A percentile compares a stretch with the other conserved stretches of the same genome.
phyloP scores from a whole-genome alignment of 1,139 yeast genomes.

The Chernovozyma sophiae-reginae region DNA sequence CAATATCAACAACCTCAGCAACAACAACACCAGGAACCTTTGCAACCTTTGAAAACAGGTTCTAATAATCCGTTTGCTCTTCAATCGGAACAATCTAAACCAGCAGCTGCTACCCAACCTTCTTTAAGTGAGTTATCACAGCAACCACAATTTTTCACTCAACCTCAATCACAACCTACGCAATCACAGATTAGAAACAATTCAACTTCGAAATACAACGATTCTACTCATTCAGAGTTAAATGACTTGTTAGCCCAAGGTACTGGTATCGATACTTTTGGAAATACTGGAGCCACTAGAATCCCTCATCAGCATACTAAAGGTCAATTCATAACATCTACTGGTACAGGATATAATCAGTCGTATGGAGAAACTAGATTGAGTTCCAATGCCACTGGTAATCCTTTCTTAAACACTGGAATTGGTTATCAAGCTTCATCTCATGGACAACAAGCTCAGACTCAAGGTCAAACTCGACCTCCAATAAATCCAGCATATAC shows the following conservation, averaged over 20 bases:
- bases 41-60: conserved; percentile 69
- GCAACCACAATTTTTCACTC: conserved; percentile 18
- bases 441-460: conserved; percentile 17
- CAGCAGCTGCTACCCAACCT: conserved; percentile 15
- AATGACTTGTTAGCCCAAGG: conserved; percentile 80
- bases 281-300: conserved; percentile 86
- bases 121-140: conserved; percentile 8
- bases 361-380: conserved; percentile 34
- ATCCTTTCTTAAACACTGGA: conserved; percentile 76
- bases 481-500: conserved; percentile 53
- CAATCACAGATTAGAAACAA: conserved; percentile 27
- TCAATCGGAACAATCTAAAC: conserved; percentile 25
- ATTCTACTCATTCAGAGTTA: conserved; percentile 60
- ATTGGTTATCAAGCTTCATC: conserved; percentile 62
- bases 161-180: conserved; percentile 26
- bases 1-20: conserved; percentile 29
- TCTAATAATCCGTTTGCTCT: conserved; percentile 89
- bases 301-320: conserved; percentile 92
- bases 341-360: conserved; percentile 78
- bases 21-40: conserved; percentile 36
- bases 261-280: conserved; percentile 92
- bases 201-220: conserved; percentile 42
- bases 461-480: conserved; percentile 15
- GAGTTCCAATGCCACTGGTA: conserved; percentile 47
- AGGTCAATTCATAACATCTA: conserved; percentile 77